Conservation (phyloP, 805 yeast species). For the Zygotorulaspora sp. region DNA sequence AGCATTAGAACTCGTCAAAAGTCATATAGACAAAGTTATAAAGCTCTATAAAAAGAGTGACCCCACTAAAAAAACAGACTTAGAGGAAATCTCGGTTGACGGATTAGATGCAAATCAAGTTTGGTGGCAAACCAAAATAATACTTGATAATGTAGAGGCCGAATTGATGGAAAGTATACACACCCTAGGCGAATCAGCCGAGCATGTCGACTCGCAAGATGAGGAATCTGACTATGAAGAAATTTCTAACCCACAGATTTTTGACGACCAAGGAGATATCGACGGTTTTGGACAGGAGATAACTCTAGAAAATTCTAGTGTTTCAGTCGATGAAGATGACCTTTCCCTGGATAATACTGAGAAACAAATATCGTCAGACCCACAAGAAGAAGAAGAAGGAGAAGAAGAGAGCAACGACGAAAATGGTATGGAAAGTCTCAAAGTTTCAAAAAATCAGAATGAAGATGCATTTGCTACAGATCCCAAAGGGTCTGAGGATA, state of each 20-base stretch:
- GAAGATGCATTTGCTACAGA: slow-evolving; percentile 24
- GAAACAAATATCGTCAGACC: too few species aligned
- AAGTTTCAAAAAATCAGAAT: too few species aligned
- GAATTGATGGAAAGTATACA: slow-evolving; percentile 56
- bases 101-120: slow-evolving; percentile 89
- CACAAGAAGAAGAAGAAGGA: slow-evolving; percentile 13
- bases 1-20: slow-evolving; percentile 26
- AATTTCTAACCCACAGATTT: background rate
- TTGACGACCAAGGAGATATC: slow-evolving; percentile 20
- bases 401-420: slow-evolving; percentile 18
- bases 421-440: slow-evolving; percentile 10
- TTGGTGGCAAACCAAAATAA: slow-evolving; percentile 87
- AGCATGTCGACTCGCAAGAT: slow-evolving; percentile 27
- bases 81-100: slow-evolving; percentile 77
- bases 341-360: slow-evolving; percentile 13
- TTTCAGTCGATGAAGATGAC: slow-evolving; percentile 3
- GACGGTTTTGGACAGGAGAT: slow-evolving; percentile 21
- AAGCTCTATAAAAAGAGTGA: slow-evolving; percentile 17
- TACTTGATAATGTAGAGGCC: slow-evolving; percentile 73
- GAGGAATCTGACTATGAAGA: slow-evolving; percentile 13
- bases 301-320: background rate
- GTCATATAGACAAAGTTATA: slow-evolving; percentile 29
- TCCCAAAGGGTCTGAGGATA: too few species aligned
- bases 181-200: slow-evolving; percentile 45
- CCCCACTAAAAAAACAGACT: slow-evolving; percentile 43